phyloP scores from a whole-genome alignment of 345 rosid genomes.

The Syzygium aqueum region DNA sequence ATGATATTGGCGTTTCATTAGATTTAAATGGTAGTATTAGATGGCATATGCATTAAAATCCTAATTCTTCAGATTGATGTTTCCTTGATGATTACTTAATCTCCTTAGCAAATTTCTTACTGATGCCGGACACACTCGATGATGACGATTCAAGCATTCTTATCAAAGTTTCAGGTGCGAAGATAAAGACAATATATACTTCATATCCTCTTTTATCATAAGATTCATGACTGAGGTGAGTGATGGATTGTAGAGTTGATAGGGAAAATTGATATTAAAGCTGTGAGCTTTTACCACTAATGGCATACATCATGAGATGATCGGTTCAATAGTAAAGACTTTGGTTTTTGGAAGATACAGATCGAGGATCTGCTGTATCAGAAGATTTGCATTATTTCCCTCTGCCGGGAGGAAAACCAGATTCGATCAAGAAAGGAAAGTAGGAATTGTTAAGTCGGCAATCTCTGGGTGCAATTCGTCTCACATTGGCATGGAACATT shows the following conservation, averaged over 20 bases:
- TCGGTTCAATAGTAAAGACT: neutral
- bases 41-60: neutral
- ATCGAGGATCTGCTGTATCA: neutral
- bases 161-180: neutral
- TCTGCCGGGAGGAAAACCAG: neutral
- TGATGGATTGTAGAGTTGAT: neutral
- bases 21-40: neutral
- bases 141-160: neutral
- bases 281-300: neutral
- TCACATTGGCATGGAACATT: neutral
- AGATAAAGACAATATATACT: neutral
- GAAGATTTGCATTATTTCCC: neutral
- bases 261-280: neutral
- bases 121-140: neutral
- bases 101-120: neutral
- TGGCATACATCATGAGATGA: neutral
- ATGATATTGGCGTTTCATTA: neutral
- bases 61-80: neutral
- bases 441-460: neutral
- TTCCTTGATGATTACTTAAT: neutral
- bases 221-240: neutral
- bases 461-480: neutral
- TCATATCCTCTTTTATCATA: neutral
- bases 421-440: neutral
- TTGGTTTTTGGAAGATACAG: neutral